A percentile compares a stretch with the other conserved stretches of the same genome.
These are phyloP conservation scores for Austroboletus festivus DNA, from an alignment of 768 basidiomycete species.

Conservation along the genomic window DNA sequence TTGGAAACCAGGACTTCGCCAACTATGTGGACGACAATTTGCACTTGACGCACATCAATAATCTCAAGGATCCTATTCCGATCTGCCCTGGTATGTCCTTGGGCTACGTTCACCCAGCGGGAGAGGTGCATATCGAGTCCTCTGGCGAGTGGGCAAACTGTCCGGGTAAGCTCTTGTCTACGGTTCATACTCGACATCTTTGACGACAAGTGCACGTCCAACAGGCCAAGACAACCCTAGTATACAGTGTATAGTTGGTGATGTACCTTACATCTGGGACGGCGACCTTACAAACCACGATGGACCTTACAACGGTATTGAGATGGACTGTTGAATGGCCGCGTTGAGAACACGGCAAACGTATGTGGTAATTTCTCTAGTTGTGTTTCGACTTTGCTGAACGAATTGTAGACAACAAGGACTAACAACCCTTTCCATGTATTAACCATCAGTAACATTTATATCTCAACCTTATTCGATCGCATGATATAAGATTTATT, in stretches of 20 bases:
- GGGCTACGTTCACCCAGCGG: constrained; percentile 38
- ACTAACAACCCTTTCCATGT: too few species aligned
- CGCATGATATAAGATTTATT: too few species aligned
- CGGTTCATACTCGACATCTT: not conserved
- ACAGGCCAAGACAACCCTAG: constrained; percentile 57
- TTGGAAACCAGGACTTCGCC: constrained; percentile 60
- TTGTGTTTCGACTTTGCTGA: too few species aligned
- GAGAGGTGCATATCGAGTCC: constrained; percentile 45
- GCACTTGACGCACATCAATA: constrained; percentile 53
- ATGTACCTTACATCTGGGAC: constrained; percentile 40
- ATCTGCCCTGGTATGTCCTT: constrained; percentile 33
- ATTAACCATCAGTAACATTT: too few species aligned
- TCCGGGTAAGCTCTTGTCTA: constrained; percentile 35
- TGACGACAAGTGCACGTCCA: not conserved
- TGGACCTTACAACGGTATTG: constrained; percentile 34
- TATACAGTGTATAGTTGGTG: constrained; percentile 23
- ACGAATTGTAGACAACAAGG: too few species aligned
- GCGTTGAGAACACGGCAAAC: too few species aligned
- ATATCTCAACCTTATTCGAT: too few species aligned
- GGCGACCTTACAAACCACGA: constrained; percentile 44
- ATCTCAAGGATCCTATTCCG: constrained; percentile 41
- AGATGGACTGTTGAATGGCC: constrained; percentile 28
- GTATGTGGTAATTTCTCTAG: too few species aligned
- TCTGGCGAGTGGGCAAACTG: constrained; percentile 51
- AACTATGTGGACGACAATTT: constrained; percentile 48